A percentile compares a stretch with the other conserved stretches of the same genome.
Evolutionary conservation across 371 early-diverging fungal species (phyloP).

Genomic region (Mucor irregularis): DNA sequence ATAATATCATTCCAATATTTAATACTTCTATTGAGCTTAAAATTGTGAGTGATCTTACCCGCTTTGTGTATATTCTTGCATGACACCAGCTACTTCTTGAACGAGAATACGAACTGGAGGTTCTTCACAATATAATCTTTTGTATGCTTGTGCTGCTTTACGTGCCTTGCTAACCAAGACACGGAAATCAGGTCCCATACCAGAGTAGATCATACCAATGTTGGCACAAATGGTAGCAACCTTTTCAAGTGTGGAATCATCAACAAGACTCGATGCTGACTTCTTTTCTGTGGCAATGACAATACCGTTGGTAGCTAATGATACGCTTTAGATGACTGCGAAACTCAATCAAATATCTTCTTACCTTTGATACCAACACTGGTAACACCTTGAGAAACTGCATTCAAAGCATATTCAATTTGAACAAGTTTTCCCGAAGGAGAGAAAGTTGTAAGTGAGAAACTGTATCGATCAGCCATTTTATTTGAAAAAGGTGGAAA

Average conservation of each 20-base stretch:
- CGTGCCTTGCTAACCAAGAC: slow-evolving; percentile 94
- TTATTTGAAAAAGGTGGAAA: neutral
- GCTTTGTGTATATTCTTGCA: slow-evolving; percentile 99
- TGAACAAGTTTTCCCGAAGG: slow-evolving; percentile 99
- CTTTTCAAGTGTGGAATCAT: slow-evolving; percentile 86
- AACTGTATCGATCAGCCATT: slow-evolving; percentile 79
- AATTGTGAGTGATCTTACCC: slow-evolving; percentile 62
- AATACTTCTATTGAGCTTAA: neutral
- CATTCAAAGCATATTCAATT: slow-evolving; percentile 98
- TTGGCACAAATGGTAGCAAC: slow-evolving; percentile 89
- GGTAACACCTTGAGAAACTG: slow-evolving; percentile 94
- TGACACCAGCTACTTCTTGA: slow-evolving; percentile 93
- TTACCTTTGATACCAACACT: slow-evolving; percentile 97
- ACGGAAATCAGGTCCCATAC: slow-evolving; percentile 98
- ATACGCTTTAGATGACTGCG: neutral
- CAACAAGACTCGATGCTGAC: slow-evolving; percentile 89
- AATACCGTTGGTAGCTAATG: slow-evolving; percentile 90
- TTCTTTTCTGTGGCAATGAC: slow-evolving; percentile 99
- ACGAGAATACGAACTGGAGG: slow-evolving; percentile 94
- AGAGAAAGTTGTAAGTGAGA: slow-evolving; percentile 99
- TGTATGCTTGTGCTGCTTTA: slow-evolving; percentile 95
- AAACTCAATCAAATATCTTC: neutral
- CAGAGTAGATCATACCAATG: slow-evolving; percentile 98
- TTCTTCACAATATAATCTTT: slow-evolving; percentile 91
- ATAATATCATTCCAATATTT: neutral